phyloP scores from a whole-genome alignment of 371 early-diverging fungal genomes.

The Rhizomucor pusillus region DNA sequence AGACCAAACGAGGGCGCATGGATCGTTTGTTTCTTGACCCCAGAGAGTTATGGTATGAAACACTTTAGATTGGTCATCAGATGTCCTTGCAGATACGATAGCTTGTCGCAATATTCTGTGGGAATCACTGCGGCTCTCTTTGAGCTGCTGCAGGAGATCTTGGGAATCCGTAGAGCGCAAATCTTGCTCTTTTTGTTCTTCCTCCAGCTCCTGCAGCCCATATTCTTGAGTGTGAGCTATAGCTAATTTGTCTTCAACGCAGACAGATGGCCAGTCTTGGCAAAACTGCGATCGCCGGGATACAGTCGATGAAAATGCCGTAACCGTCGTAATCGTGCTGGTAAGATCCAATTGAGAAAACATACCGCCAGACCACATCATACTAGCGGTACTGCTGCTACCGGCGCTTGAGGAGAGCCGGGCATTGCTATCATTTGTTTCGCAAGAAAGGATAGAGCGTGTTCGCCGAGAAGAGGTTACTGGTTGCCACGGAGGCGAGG shows the following conservation, averaged over 20 bases:
- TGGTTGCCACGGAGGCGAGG: not conserved
- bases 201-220: not conserved
- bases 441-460: not conserved
- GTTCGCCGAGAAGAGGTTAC: not conserved
- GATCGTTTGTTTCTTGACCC: constrained; percentile 12
- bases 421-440: not conserved
- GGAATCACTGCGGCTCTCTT: not conserved
- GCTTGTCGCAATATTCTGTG: constrained; percentile 13
- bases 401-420: not conserved
- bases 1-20: constrained; percentile 20
- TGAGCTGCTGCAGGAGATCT: constrained; percentile 1
- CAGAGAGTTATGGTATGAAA: constrained; percentile 14
- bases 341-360: constrained; percentile 32
- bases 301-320: constrained; percentile 19
- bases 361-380: constrained; percentile 17
- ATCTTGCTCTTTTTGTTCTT: too few relatives aligned
- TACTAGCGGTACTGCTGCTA: constrained; percentile 2
- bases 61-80: constrained; percentile 2
- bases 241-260: not conserved
- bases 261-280: constrained; percentile 10
- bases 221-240: not conserved
- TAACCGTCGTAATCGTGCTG: constrained; percentile 19
- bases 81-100: constrained; percentile 7
- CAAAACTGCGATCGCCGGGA: constrained; percentile 16
- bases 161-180: too few relatives aligned